These are phyloP conservation scores for Auriscalpium vulgare DNA, from an alignment of 768 basidiomycete genomes.

Conservation along the genomic window DNA sequence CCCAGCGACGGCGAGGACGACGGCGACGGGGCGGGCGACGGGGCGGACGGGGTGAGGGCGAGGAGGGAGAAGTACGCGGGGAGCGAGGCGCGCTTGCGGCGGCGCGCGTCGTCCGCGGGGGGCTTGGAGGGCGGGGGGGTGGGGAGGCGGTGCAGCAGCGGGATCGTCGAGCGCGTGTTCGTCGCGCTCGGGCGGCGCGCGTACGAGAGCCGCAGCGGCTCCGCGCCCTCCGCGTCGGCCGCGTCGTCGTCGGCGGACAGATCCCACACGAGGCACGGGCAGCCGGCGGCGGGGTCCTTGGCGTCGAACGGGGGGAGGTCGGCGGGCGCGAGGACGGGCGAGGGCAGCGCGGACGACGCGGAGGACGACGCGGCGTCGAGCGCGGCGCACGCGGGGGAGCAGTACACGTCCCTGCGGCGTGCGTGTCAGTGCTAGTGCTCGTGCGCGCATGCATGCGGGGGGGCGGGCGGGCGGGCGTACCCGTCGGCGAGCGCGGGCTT, in stretches of 20 bases:
- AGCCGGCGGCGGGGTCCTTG: constrained; percentile 1
- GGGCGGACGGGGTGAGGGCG: constrained; percentile 1
- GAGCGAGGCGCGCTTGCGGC: constrained; percentile 1
- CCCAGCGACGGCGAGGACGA: constrained; percentile 12
- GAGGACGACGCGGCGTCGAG: constrained; percentile 17
- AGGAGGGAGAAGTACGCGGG: background rate
- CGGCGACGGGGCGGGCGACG: constrained; percentile 5
- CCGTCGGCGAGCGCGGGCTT: constrained; percentile 14
- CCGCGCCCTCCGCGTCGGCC: too few relatives aligned
- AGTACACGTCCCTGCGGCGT: constrained; percentile 17
- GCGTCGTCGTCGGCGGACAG: constrained; percentile 14
- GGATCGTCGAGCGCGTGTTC: constrained; percentile 17
- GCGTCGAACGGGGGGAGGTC: constrained; percentile 7
- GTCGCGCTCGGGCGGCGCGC: constrained; percentile 17
- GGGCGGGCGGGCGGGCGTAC: constrained; percentile 14
- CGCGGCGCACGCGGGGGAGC: constrained; percentile 15
- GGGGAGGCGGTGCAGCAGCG: constrained; percentile 11
- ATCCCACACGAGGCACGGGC: constrained; percentile 10
- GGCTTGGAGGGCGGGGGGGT: constrained; percentile 2
- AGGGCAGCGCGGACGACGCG: constrained; percentile 15
- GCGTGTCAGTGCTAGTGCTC: constrained; percentile 15
- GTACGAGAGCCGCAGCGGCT: constrained; percentile 10
- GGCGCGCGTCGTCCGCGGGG: background rate
- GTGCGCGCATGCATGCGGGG: too few relatives aligned
- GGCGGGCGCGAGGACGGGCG: constrained; percentile 14